These are phyloP conservation scores for Phytomonas sp. DNA, from an alignment of 208 protist species.

Conservation along the genomic window DNA sequence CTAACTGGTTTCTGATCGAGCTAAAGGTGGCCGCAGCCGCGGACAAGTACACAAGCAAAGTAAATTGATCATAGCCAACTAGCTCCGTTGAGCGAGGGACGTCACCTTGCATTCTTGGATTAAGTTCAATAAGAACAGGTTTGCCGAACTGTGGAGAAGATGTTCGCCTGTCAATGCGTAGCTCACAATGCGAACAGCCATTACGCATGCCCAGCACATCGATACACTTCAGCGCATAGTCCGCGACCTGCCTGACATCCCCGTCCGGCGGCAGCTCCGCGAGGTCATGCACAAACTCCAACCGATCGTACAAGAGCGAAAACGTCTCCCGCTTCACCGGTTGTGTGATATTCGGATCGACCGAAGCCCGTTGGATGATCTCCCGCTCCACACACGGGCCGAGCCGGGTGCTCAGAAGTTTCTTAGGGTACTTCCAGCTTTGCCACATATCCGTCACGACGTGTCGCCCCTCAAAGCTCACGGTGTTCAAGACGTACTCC, in stretches of 20 bases:
- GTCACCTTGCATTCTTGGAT: conserved; percentile 76
- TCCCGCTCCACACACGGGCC: conserved; percentile 19
- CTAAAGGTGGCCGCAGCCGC: conserved; percentile 35
- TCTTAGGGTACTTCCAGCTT: conserved; percentile 67
- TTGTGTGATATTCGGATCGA: neutral
- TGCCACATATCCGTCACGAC: conserved; percentile 84
- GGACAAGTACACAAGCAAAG: conserved; percentile 60
- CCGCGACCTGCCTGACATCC: conserved; percentile 48
- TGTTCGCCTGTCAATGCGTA: conserved; percentile 59
- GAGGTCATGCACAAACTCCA: conserved; percentile 53
- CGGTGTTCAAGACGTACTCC: conserved; percentile 83
- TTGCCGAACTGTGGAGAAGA: conserved; percentile 20
- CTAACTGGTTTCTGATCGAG: conserved; percentile 1
- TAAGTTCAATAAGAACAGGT: conserved; percentile 85
- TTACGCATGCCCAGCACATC: conserved; percentile 66
- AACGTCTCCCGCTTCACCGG: conserved; percentile 20
- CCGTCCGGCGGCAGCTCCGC: conserved; percentile 22
- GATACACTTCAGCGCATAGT: conserved; percentile 68
- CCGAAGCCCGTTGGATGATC: neutral
- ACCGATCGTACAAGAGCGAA: conserved; percentile 67
- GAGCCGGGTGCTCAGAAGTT: conserved; percentile 36
- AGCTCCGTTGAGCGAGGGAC: conserved; percentile 53
- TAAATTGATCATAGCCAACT: conserved; percentile 77
- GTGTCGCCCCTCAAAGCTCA: conserved; percentile 57
- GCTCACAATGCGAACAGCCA: conserved; percentile 76